These are phyloP conservation scores for Lyophyllum atratum DNA, from an alignment of 768 basidiomycete species.

Conservation along the genomic window DNA sequence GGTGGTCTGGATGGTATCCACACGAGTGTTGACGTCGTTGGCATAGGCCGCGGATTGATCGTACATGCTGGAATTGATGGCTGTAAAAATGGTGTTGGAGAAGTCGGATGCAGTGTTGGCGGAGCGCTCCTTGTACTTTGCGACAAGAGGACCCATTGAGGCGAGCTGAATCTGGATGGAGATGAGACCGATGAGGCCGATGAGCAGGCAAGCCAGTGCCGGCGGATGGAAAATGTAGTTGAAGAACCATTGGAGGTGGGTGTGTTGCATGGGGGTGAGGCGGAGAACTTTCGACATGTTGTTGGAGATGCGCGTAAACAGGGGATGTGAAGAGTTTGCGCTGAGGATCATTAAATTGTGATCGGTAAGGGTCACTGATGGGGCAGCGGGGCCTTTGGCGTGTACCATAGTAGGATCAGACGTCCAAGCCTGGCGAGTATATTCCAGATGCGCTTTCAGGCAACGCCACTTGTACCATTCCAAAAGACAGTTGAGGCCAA, in stretches of 20 bases:
- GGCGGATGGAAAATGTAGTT: conserved; percentile 91
- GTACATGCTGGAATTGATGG: conserved; percentile 83
- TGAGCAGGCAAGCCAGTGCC: conserved; percentile 87
- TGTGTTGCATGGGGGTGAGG: conserved; percentile 62
- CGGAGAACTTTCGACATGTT: conserved; percentile 49
- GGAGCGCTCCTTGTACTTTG: conserved; percentile 65
- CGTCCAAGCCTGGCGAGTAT: conserved; percentile 76
- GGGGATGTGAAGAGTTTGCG: conserved; percentile 68
- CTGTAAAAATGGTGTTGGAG: conserved; percentile 67
- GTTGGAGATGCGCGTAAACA: conserved; percentile 68
- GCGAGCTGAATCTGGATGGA: conserved; percentile 86
- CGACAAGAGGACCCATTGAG: conserved; percentile 73
- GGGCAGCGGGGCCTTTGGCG: conserved; percentile 35
- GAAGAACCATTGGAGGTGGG: conserved; percentile 83
- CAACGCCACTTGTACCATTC: conserved; percentile 90
- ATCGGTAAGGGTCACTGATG: conserved; percentile 63
- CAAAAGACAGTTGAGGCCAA: conserved; percentile 71
- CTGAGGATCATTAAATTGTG: conserved; percentile 81
- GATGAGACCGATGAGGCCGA: conserved; percentile 89
- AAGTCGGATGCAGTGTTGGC: conserved; percentile 64
- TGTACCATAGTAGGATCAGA: conserved; percentile 68
- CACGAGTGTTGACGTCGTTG: conserved; percentile 68
- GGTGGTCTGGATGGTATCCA: conserved; percentile 67
- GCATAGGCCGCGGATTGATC: conserved; percentile 82
- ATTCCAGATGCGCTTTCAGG: conserved; percentile 63